Base-by-base conservation (phyloP, 345 rosid genomes). In the Dovyalis caffra region DNA sequence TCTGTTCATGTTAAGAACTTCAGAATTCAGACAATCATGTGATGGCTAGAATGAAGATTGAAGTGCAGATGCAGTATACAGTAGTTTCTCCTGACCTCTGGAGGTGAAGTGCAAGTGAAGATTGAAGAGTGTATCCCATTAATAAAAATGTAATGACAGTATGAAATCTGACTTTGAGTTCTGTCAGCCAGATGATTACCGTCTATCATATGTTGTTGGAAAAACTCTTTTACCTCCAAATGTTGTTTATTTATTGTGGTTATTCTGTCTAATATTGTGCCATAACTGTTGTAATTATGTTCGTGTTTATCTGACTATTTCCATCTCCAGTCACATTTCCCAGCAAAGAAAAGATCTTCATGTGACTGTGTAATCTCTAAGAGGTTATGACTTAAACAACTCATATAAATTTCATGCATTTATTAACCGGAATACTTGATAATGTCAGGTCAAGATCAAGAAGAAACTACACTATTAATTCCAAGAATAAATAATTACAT, bases 71-170 rank as follows among this genome's bases (percentile, higher is more conserved):
- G 29, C 58, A 66, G 64, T 25, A 12, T 3, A 10, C 40, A 66
- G 4, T 53, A 9, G 58, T 37, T 63, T 49, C 68, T 70, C 45
- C 69, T 18, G 49, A 40, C 56, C 40, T 28, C 21, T 33, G 28
- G 25, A 3, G 72, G 9, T 31, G 40, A 51, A 57, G 76, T 60
- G 45, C 18, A 20, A 57, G 34, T 31, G 61, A 58, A 29, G 40
- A 34, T n/a, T 62, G 21, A 34, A 29, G 25, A 25, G 64, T n/a
- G n/a, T n/a, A n/a, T n/a, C 31, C 72, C 31, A 37, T 33, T 70
- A 60, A 37, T 61, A 34, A 7, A 33, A 31, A 40, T 75, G 67
- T 70, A 72, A 51, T 51, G 35, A 65, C 65, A 70, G 29, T 73
- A 10, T 15, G 3, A 56, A 34, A 37, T 77, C 32, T 71, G 58